Evolutionary conservation across 1,139 yeast genomes (phyloP).

Genomic region (Debaryomycetaceae sp.): DNA sequence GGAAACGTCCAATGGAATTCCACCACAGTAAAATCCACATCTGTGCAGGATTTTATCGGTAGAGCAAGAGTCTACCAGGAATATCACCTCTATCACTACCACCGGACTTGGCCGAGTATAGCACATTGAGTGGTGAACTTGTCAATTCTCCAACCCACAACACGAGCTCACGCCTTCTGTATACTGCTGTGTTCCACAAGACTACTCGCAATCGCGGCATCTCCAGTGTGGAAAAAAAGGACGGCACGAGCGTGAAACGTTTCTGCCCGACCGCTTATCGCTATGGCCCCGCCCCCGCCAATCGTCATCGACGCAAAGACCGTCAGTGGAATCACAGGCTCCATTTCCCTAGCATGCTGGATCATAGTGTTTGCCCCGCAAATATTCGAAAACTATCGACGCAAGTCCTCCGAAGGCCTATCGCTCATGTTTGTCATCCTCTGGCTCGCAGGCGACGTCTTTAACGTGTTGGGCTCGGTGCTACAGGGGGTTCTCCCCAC

Average conservation of each 20-base stretch:
- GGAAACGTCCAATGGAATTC: too few relatives aligned
- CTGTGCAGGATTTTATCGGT: too few relatives aligned
- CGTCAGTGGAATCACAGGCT: slow-evolving; percentile 80
- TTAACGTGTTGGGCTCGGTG: slow-evolving; percentile 81
- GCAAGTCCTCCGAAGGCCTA: slow-evolving; percentile 81
- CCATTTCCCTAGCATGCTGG: slow-evolving; percentile 95
- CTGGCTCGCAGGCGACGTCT: slow-evolving; percentile 86
- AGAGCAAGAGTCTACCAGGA: too few relatives aligned
- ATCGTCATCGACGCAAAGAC: slow-evolving; percentile 64
- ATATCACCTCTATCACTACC: too few relatives aligned
- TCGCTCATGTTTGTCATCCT: slow-evolving; percentile 71
- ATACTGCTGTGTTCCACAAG: not conserved
- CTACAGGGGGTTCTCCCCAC: slow-evolving; percentile 86
- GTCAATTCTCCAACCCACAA: not conserved
- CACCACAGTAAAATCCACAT: too few relatives aligned
- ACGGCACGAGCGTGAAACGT: not conserved
- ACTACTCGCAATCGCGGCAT: not conserved
- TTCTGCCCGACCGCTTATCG: slow-evolving; percentile 1
- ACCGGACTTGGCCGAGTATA: too few relatives aligned
- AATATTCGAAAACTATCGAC: slow-evolving; percentile 76
- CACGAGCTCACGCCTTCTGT: not conserved
- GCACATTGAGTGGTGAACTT: too few relatives aligned
- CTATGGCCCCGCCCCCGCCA: slow-evolving; percentile 53
- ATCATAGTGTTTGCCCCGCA: slow-evolving; percentile 96
- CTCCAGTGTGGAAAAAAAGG: not conserved